Evolutionary conservation across 2,329 filamentous ascomycete species (phyloP), one percentile per base, ranked within the genome.

Genomic region (Allantophomopsis cytisporea): DNA sequence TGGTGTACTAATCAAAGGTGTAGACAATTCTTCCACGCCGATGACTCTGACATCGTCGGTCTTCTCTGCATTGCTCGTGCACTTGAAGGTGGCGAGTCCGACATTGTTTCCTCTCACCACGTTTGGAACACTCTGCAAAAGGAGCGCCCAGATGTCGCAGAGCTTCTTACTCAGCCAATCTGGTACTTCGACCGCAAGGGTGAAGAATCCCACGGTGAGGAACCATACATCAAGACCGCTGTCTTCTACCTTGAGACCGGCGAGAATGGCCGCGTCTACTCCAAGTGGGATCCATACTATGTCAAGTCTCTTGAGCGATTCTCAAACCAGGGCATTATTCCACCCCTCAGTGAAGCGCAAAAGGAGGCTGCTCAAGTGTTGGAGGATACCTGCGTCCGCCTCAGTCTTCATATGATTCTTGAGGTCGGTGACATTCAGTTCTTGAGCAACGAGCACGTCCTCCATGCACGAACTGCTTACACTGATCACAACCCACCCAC

Each of bases 101-200:
- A 94, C 54, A 71, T 94, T 41, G 81, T 82, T 38, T 83, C 77
- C 44, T 72, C 78, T 14, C 86, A 94, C 57, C 65, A 78, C 48
- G 82, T 93, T 31, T 94, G 82, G 75, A 94, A 94, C 60, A 71
- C 71, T 31, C 67, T 94, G 30, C 83, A 86, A 55, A 60, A 59
- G 31, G 76, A 89, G 54, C 69, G 83, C 17, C 84, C 85, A 0
- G 85, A 89, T 51, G 80, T 93, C 2, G 80, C 84, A 1, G 75
- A 83, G 56, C 69, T 78, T 5, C 65, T 94, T 39, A 80, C 82
- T 1, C 63, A 79, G 55, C 85, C 86, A 1, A 75, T 86, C 46
- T 94, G 86, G 86, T 91, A 93, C 63, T 89, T 93, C 57, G 86
- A 94, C 60, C 80, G 86, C 40, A 94, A 94, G 64, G 86, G 86